Base-by-base conservation (phyloP, 2,329 filamentous ascomycete genomes). In the Colletotrichum tropicicola region DNA sequence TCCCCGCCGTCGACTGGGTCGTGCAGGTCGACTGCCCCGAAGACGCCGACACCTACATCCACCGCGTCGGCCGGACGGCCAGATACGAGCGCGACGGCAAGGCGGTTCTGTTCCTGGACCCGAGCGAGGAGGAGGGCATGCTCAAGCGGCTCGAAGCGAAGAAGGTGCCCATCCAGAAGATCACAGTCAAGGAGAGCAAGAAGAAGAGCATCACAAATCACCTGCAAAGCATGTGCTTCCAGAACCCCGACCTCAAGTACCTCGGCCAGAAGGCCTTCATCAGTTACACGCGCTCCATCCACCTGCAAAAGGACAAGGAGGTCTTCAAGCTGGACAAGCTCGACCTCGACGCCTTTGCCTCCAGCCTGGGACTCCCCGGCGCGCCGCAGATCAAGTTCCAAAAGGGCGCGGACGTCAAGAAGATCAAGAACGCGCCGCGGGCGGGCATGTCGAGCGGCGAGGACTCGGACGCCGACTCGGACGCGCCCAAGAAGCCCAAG, bases 21-120 rank as follows among this genome's bases (percentile, higher is more conserved):
- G 93, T 99, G n/a, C 96, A 99, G 75, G 86, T 93, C n/a, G 96
- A 99, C 76, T 97, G 93, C 70, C 96, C 96, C 0, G 96, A 99
- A 77, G 95, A 99, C 76, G 92, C 92, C 4, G 96, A 98, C 73
- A 99, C 96, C 0, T 99, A 99, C 73, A 98, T 99, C 70, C 96
- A 99, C 79, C 89, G 96, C 64, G 95, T 98, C 5, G 96, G 96
- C 2, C 89, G 96, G 28, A 98, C 96, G 17, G 96, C 96, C n/a
- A 88, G 95, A 21, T 98, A 97, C 76, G 91, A 98, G 72, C 91
- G 92, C 68, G 89, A 93, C 56, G 96, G 96, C 7, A 89, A 91
- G 39, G 95, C 96, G 1, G 93, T 98, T 1, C 78, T 99, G 0
- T 98, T 99, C 76, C 81, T 99, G 0, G 93, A 97, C 59, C 95